Evolutionary conservation across 2,329 filamentous ascomycete genomes (phyloP), one percentile per base, ranked within the genome.

Genomic region (Verticillium dahliae): DNA sequence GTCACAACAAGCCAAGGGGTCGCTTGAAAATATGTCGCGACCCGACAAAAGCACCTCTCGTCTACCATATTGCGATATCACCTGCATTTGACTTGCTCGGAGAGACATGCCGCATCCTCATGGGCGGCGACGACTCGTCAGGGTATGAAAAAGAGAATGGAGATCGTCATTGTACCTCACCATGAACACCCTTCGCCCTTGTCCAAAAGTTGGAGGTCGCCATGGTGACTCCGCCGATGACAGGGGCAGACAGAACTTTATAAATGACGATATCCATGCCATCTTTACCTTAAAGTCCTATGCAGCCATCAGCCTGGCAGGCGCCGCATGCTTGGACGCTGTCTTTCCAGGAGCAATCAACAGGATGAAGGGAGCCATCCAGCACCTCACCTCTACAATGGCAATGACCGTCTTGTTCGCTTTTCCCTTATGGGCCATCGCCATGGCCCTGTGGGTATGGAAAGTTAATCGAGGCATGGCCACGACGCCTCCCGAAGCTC

Each of bases 391-490:
- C n/a, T 10, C 13, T 2, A 58, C 56, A 6, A 27, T 14, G 6
- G 11, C 33, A 18, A 15, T 45, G 6, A 7, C 35, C 27, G 27
- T 31, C 27, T 31, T 31, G 27, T 31, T 31, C 27, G 27, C 27
- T 31, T 31, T 31, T 31, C 5, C 3, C 27, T 31, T 31, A 31
- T 31, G 27, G 27, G 27, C 27, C 35, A 22, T 45, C 4, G 18
- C 15, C 11, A 5, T 9, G 6, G 10, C 22, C 11, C 6, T 71
- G 27, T 77, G 76, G 60, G 65, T 78, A 6, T 69, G 72, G 56
- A 70, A 72, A 45, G 65, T 78, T 60, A 79, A 80, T 63, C 67
- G 66, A 56, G 69, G 71, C 56, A 70, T 80, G 65, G 67, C 62
- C 22, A 67, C 65, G 15, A 75, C 74, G 10, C 78, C 78, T 6